phyloP scores from a whole-genome alignment of 148 eudicot species.

The Euryodendron excelsum region DNA sequence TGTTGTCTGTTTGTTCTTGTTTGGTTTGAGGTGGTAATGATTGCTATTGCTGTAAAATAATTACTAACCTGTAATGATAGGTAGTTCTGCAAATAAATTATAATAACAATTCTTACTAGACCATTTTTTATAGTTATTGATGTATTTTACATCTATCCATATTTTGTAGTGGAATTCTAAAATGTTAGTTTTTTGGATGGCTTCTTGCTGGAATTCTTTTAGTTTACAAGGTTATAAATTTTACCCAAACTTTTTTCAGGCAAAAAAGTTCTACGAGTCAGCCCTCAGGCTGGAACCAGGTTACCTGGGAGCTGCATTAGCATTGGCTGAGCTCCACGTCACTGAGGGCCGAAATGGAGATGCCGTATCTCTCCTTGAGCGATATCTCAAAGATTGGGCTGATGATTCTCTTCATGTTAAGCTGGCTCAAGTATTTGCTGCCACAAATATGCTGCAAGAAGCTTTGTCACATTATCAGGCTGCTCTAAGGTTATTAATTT shows the following conservation, averaged over 20 bases:
- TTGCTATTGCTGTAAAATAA: neutral
- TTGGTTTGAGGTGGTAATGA: neutral
- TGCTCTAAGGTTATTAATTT: constrained; percentile 61
- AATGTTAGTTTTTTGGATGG: neutral
- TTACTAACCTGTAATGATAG: neutral
- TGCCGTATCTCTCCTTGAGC: constrained; percentile 86
- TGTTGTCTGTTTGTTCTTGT: neutral
- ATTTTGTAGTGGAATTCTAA: neutral
- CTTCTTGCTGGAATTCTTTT: neutral
- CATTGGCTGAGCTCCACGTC: constrained; percentile 95
- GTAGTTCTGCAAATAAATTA: neutral
- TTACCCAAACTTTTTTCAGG: constrained; percentile 39
- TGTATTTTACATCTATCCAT: neutral
- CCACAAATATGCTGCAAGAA: constrained; percentile 93
- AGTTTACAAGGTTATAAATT: neutral
- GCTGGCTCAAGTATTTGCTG: constrained; percentile 97
- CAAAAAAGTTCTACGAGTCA: constrained; percentile 93
- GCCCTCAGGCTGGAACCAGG: constrained; percentile 96
- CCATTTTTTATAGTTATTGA: neutral
- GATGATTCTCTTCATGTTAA: constrained; percentile 96
- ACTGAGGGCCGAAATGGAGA: constrained; percentile 92
- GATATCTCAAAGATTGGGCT: constrained; percentile 97
- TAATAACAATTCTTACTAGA: neutral
- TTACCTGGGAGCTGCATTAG: constrained; percentile 94
- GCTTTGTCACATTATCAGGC: constrained; percentile 91